phyloP scores from a whole-genome alignment of 805 yeast species.

The Lipomyces spencermartinsiae region DNA sequence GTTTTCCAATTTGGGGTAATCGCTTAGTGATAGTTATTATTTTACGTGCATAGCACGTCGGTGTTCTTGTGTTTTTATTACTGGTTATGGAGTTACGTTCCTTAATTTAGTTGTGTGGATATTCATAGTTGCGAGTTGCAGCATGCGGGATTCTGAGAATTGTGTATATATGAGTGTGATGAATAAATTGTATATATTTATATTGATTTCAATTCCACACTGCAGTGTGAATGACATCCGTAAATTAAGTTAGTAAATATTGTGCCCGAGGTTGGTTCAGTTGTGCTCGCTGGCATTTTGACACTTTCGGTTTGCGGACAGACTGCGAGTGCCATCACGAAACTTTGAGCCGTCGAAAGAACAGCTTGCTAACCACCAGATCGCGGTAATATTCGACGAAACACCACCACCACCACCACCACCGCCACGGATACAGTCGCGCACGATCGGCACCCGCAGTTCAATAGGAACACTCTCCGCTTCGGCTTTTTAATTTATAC shows the following conservation, averaged over 20 bases:
- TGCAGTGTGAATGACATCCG: neutral
- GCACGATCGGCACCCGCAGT: neutral
- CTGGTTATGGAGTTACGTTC: conserved; percentile 1
- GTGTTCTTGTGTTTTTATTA: neutral
- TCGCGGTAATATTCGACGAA: too few relatives aligned
- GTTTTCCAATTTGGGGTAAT: neutral
- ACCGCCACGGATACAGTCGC: too few relatives aligned
- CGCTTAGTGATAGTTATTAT: neutral
- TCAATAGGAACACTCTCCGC: neutral
- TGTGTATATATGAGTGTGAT: neutral
- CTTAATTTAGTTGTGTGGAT: neutral
- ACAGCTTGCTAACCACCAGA: too few relatives aligned
- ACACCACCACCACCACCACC: too few relatives aligned
- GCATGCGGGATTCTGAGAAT: neutral
- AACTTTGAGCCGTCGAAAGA: too few relatives aligned
- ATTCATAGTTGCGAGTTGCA: neutral
- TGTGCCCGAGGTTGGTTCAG: too few relatives aligned
- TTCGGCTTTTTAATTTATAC: neutral
- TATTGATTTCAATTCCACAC: neutral
- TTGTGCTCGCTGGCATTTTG: too few relatives aligned
- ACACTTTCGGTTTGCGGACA: too few relatives aligned
- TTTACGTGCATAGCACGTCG: neutral
- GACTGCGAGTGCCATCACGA: too few relatives aligned
- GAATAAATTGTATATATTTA: neutral
- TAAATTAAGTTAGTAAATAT: neutral